These are phyloP conservation scores for Keithomyces neogunnii DNA, from an alignment of 2,329 filamentous ascomycete genomes.

Conservation along the genomic window DNA sequence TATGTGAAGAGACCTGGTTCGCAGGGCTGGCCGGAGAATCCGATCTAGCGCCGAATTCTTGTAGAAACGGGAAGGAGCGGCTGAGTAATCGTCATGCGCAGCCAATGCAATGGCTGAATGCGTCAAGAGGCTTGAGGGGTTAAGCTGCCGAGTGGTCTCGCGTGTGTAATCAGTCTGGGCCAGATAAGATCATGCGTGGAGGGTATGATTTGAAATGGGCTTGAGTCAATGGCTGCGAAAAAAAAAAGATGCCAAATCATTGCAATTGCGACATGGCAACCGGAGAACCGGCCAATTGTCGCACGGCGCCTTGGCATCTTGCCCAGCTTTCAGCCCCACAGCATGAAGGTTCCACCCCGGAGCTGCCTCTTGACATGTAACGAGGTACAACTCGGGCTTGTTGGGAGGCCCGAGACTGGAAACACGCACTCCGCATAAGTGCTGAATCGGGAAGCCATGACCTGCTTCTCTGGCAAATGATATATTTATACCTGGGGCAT, in stretches of 20 bases:
- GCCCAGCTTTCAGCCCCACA: no score
- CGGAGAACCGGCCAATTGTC: background rate
- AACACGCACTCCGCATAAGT: no score
- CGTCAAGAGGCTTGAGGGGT: no score
- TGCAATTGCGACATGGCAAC: background rate
- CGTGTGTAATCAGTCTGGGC: background rate
- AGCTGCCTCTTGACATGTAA: no score
- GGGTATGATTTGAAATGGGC: conserved; percentile 3
- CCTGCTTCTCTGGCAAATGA: no score
- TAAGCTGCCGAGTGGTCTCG: no score
- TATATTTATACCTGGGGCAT: no score
- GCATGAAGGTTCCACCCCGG: no score
- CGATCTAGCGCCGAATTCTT: background rate
- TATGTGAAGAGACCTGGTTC: background rate
- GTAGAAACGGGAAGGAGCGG: background rate
- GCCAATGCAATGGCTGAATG: no score
- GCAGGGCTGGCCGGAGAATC: background rate
- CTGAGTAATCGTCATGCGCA: background rate
- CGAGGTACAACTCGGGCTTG: no score
- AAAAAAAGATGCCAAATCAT: background rate
- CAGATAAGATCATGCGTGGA: background rate
- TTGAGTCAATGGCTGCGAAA: background rate
- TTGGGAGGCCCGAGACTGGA: no score
- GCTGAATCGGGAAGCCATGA: no score
- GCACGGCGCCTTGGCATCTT: background rate